These are phyloP conservation scores for Boletus rex-veris DNA, from an alignment of 768 basidiomycete genomes.

Conservation along the genomic window DNA sequence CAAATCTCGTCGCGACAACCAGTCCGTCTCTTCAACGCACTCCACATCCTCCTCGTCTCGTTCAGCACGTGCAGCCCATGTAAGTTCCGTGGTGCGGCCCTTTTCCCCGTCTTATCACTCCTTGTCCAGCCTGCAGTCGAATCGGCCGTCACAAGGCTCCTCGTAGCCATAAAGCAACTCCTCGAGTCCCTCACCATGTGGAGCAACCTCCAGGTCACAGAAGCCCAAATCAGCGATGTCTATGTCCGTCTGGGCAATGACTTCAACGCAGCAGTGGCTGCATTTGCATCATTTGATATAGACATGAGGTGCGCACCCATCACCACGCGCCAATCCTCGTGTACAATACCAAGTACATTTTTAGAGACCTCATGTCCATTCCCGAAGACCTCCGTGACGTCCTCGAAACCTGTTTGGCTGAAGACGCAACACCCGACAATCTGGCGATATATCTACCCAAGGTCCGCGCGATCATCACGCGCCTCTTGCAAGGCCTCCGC, in stretches of 20 bases:
- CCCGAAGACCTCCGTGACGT: constrained; percentile 86
- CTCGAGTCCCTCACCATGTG: constrained; percentile 85
- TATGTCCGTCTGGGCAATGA: constrained; percentile 97
- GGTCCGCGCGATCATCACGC: constrained; percentile 90
- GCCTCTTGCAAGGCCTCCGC: constrained; percentile 89
- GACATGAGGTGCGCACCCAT: constrained; percentile 78
- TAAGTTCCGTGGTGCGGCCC: constrained; percentile 7
- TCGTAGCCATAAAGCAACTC: constrained; percentile 94
- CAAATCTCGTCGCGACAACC: constrained; percentile 50
- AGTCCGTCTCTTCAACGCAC: constrained; percentile 47
- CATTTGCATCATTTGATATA: constrained; percentile 81
- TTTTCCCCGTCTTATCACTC: constrained; percentile 1
- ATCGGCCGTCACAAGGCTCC: constrained; percentile 84
- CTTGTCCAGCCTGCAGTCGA: constrained; percentile 69
- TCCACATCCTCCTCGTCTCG: constrained; percentile 33
- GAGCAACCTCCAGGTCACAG: constrained; percentile 69
- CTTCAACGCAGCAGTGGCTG: constrained; percentile 90
- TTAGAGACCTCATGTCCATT: constrained; percentile 81
- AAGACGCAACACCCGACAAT: constrained; percentile 82
- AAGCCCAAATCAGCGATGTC: constrained; percentile 88
- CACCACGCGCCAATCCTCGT: constrained; percentile 14
- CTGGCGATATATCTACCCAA: constrained; percentile 87
- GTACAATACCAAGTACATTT: constrained; percentile 13
- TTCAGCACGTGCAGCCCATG: constrained; percentile 22
- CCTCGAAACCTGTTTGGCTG: constrained; percentile 87